Base-by-base conservation (phyloP, 2,329 filamentous ascomycete species). In the Xylariaceae sp. region DNA sequence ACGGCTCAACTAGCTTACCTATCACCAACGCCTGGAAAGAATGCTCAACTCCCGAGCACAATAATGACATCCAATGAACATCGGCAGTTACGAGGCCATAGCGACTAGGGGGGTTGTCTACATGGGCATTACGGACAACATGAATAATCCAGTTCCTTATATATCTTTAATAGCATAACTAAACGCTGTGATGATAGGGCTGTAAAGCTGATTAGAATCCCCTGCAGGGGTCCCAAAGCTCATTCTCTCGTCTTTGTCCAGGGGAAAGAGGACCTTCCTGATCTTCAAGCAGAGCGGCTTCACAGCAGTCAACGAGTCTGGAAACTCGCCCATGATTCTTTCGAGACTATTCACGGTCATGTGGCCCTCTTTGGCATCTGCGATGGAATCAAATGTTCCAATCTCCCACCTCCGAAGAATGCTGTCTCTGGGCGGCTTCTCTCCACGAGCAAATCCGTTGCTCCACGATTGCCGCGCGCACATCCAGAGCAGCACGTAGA, bases 401-500 rank as follows among this genome's bases (percentile, higher is more conserved):
- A 41, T 46, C 3, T 48, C 33, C 41, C 39, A 52, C 14, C 6
- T 38, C 18, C 38, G 19, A 35, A 52, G 18, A 11, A 42, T 1
- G 38, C 42, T 51, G 2, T 39, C 30, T 12, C 31, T 22, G 14
- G 38, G 31, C 4, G 44, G 44, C 43, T 15, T 39, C 22, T 48
- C 18, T 27, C 11, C 32, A 33, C 39, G 3, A 30, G 19, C 18
- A 42, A 47, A 47, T 31, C 31, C 31, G 40, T 52, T 52, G n/a
- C 22, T 39, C 40, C 44, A 50, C 33, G 19, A 50, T 42, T 50
- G 32, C n/a, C 51, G 44, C 17, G 44, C 44, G n/a, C 39, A 47
- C 17, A 53, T 47, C 38, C 42, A 51, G 14, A 57, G 35, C 19
- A 57, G 44, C 3, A 58, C 48, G 44, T 58, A 57, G 22, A 58